phyloP scores from a whole-genome alignment of 768 basidiomycete species.

The Hirschioporus abietinus region DNA sequence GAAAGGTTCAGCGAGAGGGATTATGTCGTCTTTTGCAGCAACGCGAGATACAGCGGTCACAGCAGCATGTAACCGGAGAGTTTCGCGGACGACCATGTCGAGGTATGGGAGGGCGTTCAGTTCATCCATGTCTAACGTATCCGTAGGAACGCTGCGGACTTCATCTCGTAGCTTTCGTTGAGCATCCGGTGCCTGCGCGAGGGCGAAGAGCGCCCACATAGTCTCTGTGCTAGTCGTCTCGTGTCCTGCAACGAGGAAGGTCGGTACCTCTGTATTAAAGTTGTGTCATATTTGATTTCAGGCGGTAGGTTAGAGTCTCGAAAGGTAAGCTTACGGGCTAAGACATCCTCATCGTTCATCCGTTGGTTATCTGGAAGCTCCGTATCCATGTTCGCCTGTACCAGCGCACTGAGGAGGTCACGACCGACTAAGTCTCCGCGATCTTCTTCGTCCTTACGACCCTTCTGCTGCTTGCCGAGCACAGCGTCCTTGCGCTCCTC shows the following conservation, averaged over 20 bases:
- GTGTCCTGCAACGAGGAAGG: slow-evolving; percentile 15
- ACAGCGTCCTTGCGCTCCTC: slow-evolving; percentile 30
- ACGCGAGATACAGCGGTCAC: slow-evolving; percentile 13
- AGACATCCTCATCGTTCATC: slow-evolving; percentile 9
- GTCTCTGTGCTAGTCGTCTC: slow-evolving; percentile 18
- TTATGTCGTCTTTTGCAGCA: slow-evolving; percentile 16
- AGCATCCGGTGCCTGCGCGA: slow-evolving; percentile 24
- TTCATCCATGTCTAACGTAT: slow-evolving; percentile 24
- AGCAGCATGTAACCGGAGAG: slow-evolving; percentile 16
- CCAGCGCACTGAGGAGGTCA: slow-evolving; percentile 13
- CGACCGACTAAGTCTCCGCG: slow-evolving; percentile 7
- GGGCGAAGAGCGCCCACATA: slow-evolving; percentile 28
- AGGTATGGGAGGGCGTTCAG: slow-evolving; percentile 27
- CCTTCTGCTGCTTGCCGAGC: slow-evolving; percentile 1
- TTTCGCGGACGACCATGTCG: slow-evolving; percentile 22
- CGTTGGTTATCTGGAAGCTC: slow-evolving; percentile 3
- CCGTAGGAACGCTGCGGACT: slow-evolving; percentile 16
- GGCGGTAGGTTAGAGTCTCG: too few species aligned
- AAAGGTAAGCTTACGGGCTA: slow-evolving; percentile 8
- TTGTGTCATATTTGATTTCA: background rate
- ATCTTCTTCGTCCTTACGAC: slow-evolving; percentile 5
- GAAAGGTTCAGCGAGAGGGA: slow-evolving; percentile 19
- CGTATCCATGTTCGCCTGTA: slow-evolving; percentile 12
- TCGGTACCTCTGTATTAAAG: slow-evolving; percentile 11
- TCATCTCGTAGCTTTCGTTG: slow-evolving; percentile 32